These are phyloP conservation scores for Pouteria campechiana DNA, from an alignment of 179 eudicot species.

Conservation along the genomic window DNA sequence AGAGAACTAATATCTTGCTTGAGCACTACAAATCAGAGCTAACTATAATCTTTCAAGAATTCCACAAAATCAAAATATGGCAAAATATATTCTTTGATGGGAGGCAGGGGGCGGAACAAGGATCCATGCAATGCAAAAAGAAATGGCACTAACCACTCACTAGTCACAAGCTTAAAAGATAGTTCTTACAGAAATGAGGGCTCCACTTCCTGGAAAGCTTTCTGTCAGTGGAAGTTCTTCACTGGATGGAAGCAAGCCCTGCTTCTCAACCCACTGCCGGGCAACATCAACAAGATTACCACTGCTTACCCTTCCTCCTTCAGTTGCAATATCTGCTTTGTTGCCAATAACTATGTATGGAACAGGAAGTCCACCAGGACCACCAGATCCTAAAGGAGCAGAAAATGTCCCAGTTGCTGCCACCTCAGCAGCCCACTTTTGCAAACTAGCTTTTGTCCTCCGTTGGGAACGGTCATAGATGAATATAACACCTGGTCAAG, in stretches of 20 bases:
- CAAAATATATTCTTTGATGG: no score
- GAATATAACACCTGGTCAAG: conserved; percentile 71
- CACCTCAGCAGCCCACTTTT: conserved; percentile 85
- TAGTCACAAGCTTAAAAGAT: background rate
- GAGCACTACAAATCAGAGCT: no score
- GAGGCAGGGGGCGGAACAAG: no score
- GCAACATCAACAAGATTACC: conserved; percentile 97
- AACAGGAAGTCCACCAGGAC: conserved; percentile 93
- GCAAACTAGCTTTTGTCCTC: conserved; percentile 80
- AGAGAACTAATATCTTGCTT: no score
- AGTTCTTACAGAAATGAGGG: conserved; percentile 66
- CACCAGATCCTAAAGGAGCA: conserved; percentile 80
- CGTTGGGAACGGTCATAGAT: conserved; percentile 89
- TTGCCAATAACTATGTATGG: conserved; percentile 88
- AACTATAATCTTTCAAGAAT: no score
- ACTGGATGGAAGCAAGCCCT: conserved; percentile 82
- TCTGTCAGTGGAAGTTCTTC: conserved; percentile 87
- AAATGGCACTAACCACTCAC: background rate
- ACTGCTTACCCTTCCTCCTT: conserved; percentile 71
- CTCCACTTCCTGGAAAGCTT: conserved; percentile 80
- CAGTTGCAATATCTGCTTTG: conserved; percentile 83
- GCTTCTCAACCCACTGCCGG: conserved; percentile 97
- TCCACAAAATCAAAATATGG: no score
- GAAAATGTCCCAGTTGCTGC: conserved; percentile 84
- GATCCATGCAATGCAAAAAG: no score